Evolutionary conservation across 2,329 filamentous ascomycete species (phyloP).

Genomic region (Phaeosphaeriaceae sp.): DNA sequence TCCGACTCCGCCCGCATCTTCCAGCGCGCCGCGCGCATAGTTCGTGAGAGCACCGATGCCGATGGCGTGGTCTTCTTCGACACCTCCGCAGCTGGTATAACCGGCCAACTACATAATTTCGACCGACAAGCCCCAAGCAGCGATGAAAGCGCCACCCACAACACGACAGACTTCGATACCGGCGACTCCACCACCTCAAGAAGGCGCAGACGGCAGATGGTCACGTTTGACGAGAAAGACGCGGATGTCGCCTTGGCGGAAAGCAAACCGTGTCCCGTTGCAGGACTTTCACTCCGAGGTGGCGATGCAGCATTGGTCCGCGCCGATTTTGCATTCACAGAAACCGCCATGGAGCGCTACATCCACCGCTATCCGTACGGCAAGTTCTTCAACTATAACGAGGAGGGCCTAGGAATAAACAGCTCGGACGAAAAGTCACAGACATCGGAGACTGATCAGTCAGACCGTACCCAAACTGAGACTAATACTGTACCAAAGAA

Average conservation of each 20-base stretch:
- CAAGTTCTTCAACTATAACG: conserved; percentile 46
- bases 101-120: conserved; percentile 29
- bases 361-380: conserved; percentile 42
- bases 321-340: conserved; percentile 40
- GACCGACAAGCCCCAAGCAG: conserved; percentile 23
- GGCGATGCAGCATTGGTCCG: conserved; percentile 25
- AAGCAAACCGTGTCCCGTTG: conserved; percentile 35
- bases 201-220: conserved; percentile 21
- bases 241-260: conserved; percentile 12
- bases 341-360: conserved; percentile 43
- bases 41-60: conserved; percentile 40
- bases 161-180: conserved; percentile 40
- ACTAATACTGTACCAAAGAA: conserved; percentile 16
- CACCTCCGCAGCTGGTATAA: conserved; percentile 39
- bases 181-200: conserved; percentile 31
- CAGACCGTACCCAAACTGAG: conserved; percentile 27
- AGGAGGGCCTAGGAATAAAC: conserved; percentile 39
- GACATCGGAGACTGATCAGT: conserved; percentile 37
- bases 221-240: conserved; percentile 3
- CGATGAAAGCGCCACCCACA: conserved; percentile 39
- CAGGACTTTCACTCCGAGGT: conserved; percentile 29
- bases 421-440: conserved; percentile 42
- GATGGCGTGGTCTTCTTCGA: conserved; percentile 48
- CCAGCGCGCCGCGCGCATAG: conserved; percentile 44
- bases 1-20: conserved; percentile 38